Evolutionary conservation across 2,329 filamentous ascomycete genomes (phyloP).

Genomic region (Chaetomium globosum): DNA sequence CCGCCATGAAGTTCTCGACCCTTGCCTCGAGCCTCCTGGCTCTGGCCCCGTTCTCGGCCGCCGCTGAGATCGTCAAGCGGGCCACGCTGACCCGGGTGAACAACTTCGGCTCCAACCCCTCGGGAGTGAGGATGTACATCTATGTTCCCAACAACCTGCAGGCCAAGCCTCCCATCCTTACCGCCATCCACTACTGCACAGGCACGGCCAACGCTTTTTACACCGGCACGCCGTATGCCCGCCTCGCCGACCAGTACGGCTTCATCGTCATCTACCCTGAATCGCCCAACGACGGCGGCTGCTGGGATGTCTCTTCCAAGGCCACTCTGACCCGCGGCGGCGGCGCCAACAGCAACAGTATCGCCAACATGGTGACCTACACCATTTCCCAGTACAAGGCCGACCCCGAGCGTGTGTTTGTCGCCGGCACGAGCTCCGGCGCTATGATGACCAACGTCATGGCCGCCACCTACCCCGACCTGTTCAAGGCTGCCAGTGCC

Average conservation of each 20-base stretch:
- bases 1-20: conserved; percentile 32
- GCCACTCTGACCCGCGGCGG: conserved; percentile 54
- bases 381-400: conserved; percentile 51
- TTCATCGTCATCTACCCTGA: conserved; percentile 58
- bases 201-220: conserved; percentile 58
- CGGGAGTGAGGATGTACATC: conserved; percentile 40
- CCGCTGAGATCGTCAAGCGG: conserved; percentile 33
- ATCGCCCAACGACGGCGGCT: conserved; percentile 48
- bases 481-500: conserved; percentile 55
- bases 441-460: conserved; percentile 61
- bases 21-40: conserved; percentile 31
- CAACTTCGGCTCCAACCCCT: conserved; percentile 40
- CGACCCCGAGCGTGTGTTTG: conserved; percentile 53
- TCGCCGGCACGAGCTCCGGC: conserved; percentile 52
- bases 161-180: conserved; percentile 53
- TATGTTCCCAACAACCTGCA: conserved; percentile 44
- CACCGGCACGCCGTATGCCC: conserved; percentile 54
- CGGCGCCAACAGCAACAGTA: conserved; percentile 54
- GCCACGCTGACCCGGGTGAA: conserved; percentile 38
- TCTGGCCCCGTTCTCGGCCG: conserved; percentile 32
- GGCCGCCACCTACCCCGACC: conserved; percentile 57
- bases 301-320: conserved; percentile 63
- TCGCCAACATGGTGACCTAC: conserved; percentile 59
- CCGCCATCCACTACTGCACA: conserved; percentile 60
- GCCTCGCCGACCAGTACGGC: conserved; percentile 56